Percentiles rank a stretch among this genome's conserved stretches.
These are phyloP conservation scores for Tilletiopsis washingtonensis DNA, from an alignment of 1,284 basidiomycete species.

Conservation along the genomic window DNA sequence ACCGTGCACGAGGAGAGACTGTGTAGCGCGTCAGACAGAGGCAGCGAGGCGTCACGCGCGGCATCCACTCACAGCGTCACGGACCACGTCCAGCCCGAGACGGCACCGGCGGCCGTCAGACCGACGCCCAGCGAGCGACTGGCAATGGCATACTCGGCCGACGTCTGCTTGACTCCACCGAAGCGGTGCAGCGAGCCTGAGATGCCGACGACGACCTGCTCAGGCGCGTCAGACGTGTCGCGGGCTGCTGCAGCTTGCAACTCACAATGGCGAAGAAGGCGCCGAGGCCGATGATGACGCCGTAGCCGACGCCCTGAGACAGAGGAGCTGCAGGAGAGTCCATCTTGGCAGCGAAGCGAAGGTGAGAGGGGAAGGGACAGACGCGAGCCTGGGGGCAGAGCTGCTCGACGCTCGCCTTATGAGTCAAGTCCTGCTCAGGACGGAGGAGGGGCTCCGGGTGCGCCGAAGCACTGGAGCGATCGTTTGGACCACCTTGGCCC, in stretches of 20 bases:
- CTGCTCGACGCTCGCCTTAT: too few species aligned
- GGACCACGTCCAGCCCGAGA: constrained; percentile 21
- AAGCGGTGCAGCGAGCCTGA: constrained; percentile 22
- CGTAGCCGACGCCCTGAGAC: constrained; percentile 41
- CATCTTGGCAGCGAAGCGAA: too few species aligned
- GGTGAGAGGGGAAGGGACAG: too few species aligned
- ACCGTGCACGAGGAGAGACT: constrained; percentile 25
- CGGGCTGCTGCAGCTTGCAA: neutral
- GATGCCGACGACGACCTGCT: constrained; percentile 24
- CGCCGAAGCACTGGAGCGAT: too few species aligned
- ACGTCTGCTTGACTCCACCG: constrained; percentile 19
- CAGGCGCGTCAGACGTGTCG: neutral
- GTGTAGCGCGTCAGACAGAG: neutral
- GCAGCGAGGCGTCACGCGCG: neutral
- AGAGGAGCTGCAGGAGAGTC: constrained; percentile 14
- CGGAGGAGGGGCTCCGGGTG: too few species aligned
- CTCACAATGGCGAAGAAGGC: constrained; percentile 38
- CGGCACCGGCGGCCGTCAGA: constrained; percentile 33
- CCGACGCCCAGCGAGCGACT: constrained; percentile 31
- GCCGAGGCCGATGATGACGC: constrained; percentile 42
- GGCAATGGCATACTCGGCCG: constrained; percentile 31
- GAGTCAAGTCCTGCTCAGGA: too few species aligned
- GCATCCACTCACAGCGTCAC: neutral
- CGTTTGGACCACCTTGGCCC: too few species aligned
- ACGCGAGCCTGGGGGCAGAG: too few species aligned